phyloP scores from a whole-genome alignment of 768 basidiomycete species.

The Amylocystis lapponica region DNA sequence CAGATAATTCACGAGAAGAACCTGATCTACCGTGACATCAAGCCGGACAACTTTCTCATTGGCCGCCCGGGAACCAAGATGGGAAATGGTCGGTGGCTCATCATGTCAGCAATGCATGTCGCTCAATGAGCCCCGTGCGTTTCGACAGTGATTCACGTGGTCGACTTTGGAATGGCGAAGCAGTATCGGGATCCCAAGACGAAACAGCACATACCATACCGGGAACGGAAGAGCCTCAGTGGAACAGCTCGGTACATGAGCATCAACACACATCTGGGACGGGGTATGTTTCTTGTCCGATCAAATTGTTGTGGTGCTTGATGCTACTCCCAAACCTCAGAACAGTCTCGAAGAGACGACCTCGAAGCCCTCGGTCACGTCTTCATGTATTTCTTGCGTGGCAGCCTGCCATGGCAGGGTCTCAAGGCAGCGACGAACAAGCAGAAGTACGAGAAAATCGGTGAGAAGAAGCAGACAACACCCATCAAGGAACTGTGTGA shows the following conservation, averaged over 20 bases:
- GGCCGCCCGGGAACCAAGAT: constrained; percentile 90
- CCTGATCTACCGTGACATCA: constrained; percentile 98
- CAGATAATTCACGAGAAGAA: constrained; percentile 99
- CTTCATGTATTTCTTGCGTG: constrained; percentile 99
- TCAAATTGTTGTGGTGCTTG: too few species aligned
- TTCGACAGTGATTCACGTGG: constrained; percentile 74
- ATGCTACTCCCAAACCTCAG: constrained; percentile 39
- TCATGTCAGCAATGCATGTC: neutral
- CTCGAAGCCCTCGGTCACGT: constrained; percentile 99
- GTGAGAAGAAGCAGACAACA: constrained; percentile 99
- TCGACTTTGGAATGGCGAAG: constrained; percentile 99
- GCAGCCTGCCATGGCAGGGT: constrained; percentile 98
- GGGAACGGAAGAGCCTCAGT: constrained; percentile 94
- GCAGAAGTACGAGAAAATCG: constrained; percentile 99
- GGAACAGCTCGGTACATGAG: constrained; percentile 99
- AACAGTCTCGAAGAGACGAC: constrained; percentile 93
- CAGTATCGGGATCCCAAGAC: constrained; percentile 99
- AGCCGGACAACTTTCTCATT: constrained; percentile 98
- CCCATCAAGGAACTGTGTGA: constrained; percentile 96
- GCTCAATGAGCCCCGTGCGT: neutral
- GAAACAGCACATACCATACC: constrained; percentile 98
- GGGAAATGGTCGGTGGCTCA: constrained; percentile 56
- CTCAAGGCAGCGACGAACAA: constrained; percentile 99
- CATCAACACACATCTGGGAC: constrained; percentile 97
- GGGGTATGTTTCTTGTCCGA: constrained; percentile 67